Conservation (phyloP, 352 stramenopile species). For the Pythium aristosporum region DNA sequence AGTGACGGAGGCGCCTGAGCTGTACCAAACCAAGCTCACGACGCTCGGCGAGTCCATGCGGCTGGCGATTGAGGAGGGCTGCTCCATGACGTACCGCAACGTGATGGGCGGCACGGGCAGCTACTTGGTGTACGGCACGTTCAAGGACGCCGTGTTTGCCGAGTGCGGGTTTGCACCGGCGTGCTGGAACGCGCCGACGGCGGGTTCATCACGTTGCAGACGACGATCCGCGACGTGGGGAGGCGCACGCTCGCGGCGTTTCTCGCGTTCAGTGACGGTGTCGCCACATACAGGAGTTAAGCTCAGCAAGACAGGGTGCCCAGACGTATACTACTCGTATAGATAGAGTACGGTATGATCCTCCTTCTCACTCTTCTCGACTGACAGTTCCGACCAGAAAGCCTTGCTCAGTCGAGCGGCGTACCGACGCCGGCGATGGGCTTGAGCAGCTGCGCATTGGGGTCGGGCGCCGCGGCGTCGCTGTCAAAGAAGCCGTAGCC, state of each 20-base stretch:
- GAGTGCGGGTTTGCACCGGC: constrained; percentile 14
- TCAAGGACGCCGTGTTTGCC: constrained; percentile 25
- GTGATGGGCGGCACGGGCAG: constrained; percentile 18
- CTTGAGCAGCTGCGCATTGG: constrained; percentile 20
- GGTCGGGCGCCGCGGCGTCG: constrained; percentile 15
- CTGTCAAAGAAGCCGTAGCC: constrained; percentile 82
- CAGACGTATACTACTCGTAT: too few species aligned
- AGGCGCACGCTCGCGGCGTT: constrained; percentile 23
- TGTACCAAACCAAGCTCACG: constrained; percentile 25
- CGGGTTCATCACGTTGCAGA: constrained; percentile 23
- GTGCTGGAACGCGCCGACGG: constrained; percentile 17
- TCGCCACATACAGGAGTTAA: constrained; percentile 9
- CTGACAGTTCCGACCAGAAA: background rate
- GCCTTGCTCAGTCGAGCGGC: constrained; percentile 16
- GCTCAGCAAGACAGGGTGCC: too few species aligned
- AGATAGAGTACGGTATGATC: too few species aligned
- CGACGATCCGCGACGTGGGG: constrained; percentile 22
- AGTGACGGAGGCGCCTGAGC: constrained; percentile 20
- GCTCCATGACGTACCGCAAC: constrained; percentile 16
- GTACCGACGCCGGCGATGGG: constrained; percentile 25
- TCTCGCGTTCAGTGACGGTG: constrained; percentile 24
- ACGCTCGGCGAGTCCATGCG: constrained; percentile 19
- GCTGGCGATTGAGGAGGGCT: constrained; percentile 6
- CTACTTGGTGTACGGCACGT: constrained; percentile 25
- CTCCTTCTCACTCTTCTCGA: background rate